These are phyloP conservation scores for Sugiyamaella smithiae DNA, from an alignment of 805 yeast genomes.

Conservation along the genomic window DNA sequence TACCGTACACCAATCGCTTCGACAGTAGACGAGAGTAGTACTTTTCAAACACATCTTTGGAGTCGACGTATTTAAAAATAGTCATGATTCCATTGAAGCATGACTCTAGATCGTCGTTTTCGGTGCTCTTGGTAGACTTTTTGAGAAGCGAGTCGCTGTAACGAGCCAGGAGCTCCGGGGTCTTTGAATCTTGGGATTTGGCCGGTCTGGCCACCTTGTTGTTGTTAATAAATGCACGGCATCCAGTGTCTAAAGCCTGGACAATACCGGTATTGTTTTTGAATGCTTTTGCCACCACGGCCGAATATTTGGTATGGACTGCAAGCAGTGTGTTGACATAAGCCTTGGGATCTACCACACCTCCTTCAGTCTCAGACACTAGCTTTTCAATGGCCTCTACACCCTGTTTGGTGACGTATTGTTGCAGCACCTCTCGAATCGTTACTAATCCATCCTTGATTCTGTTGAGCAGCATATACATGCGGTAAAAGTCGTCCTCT, in stretches of 20 bases:
- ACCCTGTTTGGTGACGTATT: slow-evolving; percentile 68
- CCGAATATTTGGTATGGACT: slow-evolving; percentile 65
- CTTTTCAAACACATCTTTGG: slow-evolving; percentile 92
- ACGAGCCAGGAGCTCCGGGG: slow-evolving; percentile 89
- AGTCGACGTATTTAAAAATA: slow-evolving; percentile 82
- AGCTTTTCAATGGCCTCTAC: slow-evolving; percentile 57
- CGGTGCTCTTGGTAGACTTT: slow-evolving; percentile 67
- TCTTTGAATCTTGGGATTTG: slow-evolving; percentile 51
- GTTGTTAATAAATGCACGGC: slow-evolving; percentile 75
- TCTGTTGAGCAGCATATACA: slow-evolving; percentile 72
- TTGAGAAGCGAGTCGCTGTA: slow-evolving; percentile 82
- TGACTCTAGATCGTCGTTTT: slow-evolving; percentile 62
- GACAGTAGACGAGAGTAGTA: slow-evolving; percentile 88
- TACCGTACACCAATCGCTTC: slow-evolving; percentile 80
- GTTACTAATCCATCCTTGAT: slow-evolving; percentile 79
- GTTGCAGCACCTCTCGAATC: slow-evolving; percentile 67
- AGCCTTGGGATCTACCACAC: slow-evolving; percentile 61
- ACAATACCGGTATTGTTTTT: slow-evolving; percentile 73
- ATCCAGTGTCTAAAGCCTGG: slow-evolving; percentile 86
- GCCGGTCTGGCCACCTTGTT: slow-evolving; percentile 68
- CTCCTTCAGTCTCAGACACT: slow-evolving; percentile 36
- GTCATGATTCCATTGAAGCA: slow-evolving; percentile 82
- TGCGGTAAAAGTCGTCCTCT: slow-evolving; percentile 68
- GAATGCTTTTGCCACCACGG: slow-evolving; percentile 64
- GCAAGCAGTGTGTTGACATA: slow-evolving; percentile 75